Conservation (phyloP, 2,329 filamentous ascomycete genomes). For the Ophiosphaerella korrae region DNA sequence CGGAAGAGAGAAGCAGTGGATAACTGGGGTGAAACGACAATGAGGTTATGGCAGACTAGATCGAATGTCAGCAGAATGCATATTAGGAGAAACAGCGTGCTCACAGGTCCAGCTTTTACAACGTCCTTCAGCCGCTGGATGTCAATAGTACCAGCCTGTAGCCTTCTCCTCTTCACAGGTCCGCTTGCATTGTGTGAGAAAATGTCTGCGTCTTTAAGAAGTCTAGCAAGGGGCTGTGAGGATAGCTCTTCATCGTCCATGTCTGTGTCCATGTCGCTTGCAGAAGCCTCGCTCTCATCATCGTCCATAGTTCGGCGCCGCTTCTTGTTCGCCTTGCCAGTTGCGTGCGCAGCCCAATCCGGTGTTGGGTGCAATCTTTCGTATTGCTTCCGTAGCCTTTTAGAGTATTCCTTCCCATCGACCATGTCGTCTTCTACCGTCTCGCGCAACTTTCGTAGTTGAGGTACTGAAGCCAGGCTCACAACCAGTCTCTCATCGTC, state of each 20-base stretch:
- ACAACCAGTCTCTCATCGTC: slow-evolving; percentile 88
- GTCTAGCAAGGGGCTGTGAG: slow-evolving; percentile 75
- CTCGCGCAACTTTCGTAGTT: slow-evolving; percentile 80
- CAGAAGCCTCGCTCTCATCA: slow-evolving; percentile 54
- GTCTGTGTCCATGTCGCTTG: slow-evolving; percentile 60
- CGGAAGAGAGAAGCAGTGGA: slow-evolving; percentile 87
- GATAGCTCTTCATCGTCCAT: slow-evolving; percentile 58
- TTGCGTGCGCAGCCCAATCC: slow-evolving; percentile 62
- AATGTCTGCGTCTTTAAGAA: slow-evolving; percentile 75
- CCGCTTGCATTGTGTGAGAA: slow-evolving; percentile 61
- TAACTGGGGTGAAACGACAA: slow-evolving; percentile 89
- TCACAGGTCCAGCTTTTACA: slow-evolving; percentile 71
- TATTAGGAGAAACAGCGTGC: slow-evolving; percentile 21
- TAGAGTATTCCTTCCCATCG: slow-evolving; percentile 82
- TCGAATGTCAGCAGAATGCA: slow-evolving; percentile 15
- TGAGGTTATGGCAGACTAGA: slow-evolving; percentile 73
- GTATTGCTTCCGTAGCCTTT: slow-evolving; percentile 79
- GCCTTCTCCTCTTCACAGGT: slow-evolving; percentile 66
- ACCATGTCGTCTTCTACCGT: slow-evolving; percentile 85
- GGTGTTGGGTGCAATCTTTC: slow-evolving; percentile 65
- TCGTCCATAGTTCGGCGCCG: slow-evolving; percentile 53
- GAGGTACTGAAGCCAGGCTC: slow-evolving; percentile 75
- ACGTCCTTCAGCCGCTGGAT: slow-evolving; percentile 91
- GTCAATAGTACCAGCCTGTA: slow-evolving; percentile 85
- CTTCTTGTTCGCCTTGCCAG: slow-evolving; percentile 51